phyloP scores from a whole-genome alignment of 257 asterid species.

The Solanum virginianum region DNA sequence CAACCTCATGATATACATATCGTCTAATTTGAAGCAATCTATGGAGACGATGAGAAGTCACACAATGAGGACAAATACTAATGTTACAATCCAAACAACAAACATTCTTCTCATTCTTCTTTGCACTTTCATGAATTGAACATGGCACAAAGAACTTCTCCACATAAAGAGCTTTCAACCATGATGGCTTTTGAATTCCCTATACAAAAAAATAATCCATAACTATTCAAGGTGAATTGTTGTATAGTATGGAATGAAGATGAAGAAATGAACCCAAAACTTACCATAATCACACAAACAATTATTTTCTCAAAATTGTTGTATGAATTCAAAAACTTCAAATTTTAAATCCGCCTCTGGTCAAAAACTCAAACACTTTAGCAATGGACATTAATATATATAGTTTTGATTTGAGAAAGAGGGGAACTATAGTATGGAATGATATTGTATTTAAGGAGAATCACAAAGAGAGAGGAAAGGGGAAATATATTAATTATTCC shows the following conservation, averaged over 20 bases:
- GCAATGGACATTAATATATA: neutral
- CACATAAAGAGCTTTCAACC: conserved; percentile 67
- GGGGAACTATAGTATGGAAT: conserved; percentile 26
- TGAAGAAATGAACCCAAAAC: neutral
- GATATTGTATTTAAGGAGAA: conserved; percentile 35
- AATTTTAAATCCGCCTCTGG: neutral
- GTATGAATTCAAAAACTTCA: neutral
- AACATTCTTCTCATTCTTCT: conserved; percentile 87
- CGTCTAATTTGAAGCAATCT: conserved; percentile 90
- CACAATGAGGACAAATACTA: conserved; percentile 94
- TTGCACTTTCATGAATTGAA: conserved; percentile 59
- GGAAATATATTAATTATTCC: neutral
- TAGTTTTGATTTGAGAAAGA: conserved; percentile 9
- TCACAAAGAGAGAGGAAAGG: neutral
- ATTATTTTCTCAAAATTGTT: neutral
- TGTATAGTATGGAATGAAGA: neutral
- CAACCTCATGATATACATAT: conserved; percentile 87
- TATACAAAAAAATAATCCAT: neutral
- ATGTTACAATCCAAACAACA: conserved; percentile 86
- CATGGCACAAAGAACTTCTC: conserved; percentile 70
- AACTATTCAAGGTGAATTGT: neutral
- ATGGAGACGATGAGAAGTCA: conserved; percentile 64
- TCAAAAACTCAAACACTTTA: conserved; percentile 25
- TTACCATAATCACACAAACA: neutral
- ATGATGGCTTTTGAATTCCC: conserved; percentile 65